These are phyloP conservation scores for Dioszegia hungarica DNA, from an alignment of 768 basidiomycete species.

Conservation along the genomic window DNA sequence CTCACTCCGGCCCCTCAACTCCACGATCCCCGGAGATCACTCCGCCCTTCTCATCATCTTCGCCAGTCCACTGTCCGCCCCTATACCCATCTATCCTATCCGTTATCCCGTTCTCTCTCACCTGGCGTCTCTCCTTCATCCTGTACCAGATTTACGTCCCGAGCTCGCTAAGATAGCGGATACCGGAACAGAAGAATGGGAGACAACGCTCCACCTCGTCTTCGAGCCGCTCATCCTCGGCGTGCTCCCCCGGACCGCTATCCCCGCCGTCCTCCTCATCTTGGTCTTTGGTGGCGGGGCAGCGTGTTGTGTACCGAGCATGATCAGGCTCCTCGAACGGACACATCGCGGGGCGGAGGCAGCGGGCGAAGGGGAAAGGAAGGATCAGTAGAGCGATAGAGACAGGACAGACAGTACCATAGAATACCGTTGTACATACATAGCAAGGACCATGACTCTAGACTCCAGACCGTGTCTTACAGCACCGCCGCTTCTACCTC, in stretches of 20 bases:
- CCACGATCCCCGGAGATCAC: neutral
- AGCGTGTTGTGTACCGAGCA: slow-evolving; percentile 9
- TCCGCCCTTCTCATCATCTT: neutral
- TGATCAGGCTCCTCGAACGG: slow-evolving; percentile 12
- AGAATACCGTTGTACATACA: no score
- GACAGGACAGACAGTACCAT: no score
- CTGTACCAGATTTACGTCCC: neutral
- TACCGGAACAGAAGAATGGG: neutral
- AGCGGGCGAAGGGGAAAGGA: neutral
- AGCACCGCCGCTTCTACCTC: slow-evolving; percentile 37
- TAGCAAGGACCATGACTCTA: no score
- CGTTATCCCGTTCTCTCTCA: neutral
- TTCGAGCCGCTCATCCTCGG: slow-evolving; percentile 28
- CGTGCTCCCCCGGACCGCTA: slow-evolving; percentile 22
- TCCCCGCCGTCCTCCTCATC: slow-evolving; percentile 19
- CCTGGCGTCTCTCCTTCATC: slow-evolving; percentile 5
- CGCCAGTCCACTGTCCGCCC: neutral
- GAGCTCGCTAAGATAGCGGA: neutral
- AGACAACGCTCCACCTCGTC: slow-evolving; percentile 12
- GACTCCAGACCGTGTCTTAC: no score
- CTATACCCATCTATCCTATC: neutral
- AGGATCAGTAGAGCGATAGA: neutral
- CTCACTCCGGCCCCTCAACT: neutral
- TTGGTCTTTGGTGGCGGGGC: slow-evolving; percentile 9
- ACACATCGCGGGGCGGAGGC: neutral